phyloP scores from a whole-genome alignment of 768 basidiomycete genomes.

The Pleurotus tuoliensis region DNA sequence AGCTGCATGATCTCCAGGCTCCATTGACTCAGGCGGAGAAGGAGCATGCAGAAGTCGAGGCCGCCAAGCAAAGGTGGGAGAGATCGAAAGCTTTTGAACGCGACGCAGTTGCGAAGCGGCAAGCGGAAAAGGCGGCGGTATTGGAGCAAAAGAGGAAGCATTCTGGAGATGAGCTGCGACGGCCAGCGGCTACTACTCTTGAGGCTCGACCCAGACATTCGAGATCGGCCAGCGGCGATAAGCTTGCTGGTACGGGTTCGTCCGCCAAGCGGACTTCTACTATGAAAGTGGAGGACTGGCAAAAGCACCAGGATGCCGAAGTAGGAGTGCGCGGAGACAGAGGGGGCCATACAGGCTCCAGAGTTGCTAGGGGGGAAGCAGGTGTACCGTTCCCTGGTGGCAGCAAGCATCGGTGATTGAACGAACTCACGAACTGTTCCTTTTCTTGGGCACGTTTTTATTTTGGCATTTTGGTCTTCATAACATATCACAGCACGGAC shows the following conservation, averaged over 20 bases:
- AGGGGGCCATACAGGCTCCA: too few species aligned
- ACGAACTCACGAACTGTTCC: conserved; percentile 2
- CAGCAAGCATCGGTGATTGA: conserved; percentile 16
- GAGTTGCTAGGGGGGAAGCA: conserved; percentile 13
- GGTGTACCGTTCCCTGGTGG: conserved; percentile 59
- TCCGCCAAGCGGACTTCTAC: conserved; percentile 65
- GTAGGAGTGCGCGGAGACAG: conserved; percentile 8
- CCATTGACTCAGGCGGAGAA: conserved; percentile 80
- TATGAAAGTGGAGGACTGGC: conserved; percentile 86
- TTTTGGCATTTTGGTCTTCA: neutral
- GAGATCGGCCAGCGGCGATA: conserved; percentile 60
- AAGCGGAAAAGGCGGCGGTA: conserved; percentile 64
- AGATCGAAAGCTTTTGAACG: conserved; percentile 69
- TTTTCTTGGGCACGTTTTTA: conserved; percentile 9
- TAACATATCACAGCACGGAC: conserved; percentile 1
- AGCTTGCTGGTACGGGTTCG: conserved; percentile 34
- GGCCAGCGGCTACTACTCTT: conserved; percentile 22
- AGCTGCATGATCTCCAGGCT: conserved; percentile 76
- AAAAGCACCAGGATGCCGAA: conserved; percentile 57
- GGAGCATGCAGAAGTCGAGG: conserved; percentile 69
- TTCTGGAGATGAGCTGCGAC: conserved; percentile 35
- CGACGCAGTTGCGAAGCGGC: conserved; percentile 66
- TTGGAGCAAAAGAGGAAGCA: conserved; percentile 42
- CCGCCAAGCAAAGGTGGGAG: conserved; percentile 84
- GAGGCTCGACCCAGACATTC: conserved; percentile 38